A percentile compares a stretch with the other conserved stretches of the same genome.
These are phyloP conservation scores for Paramecium pentaurelia DNA, from an alignment of 73 alveolate species.

Conservation along the genomic window DNA sequence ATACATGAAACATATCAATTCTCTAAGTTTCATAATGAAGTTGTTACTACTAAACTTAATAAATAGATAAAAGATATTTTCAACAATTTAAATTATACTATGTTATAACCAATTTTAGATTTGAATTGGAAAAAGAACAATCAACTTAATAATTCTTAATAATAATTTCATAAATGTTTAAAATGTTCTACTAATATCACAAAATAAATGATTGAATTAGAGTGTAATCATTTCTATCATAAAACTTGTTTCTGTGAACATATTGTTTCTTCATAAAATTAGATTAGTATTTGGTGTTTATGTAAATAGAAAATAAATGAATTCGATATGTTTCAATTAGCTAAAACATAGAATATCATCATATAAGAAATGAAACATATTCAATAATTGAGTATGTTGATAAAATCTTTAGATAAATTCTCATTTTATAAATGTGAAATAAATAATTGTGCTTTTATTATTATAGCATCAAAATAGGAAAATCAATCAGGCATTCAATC, in stretches of 20 bases:
- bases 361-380: not conserved
- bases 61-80: not conserved
- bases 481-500: not conserved
- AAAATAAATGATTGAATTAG: not conserved
- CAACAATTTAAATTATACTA: not conserved
- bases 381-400: not conserved
- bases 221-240: not conserved
- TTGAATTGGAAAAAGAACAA: not conserved
- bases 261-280: not conserved
- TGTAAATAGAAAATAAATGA: not conserved
- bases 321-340: not conserved
- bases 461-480: not conserved
- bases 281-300: not conserved
- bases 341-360: not conserved
- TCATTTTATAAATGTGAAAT: not conserved
- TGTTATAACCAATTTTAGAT: not conserved
- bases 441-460: not conserved
- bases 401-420: not conserved
- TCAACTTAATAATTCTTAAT: not conserved
- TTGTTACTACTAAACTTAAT: not conserved
- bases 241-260: not conserved
- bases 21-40: not conserved
- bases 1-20: not conserved
- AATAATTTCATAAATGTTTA: not conserved
- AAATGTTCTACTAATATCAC: not conserved